These are phyloP conservation scores for Euphrasia confusa DNA, from an alignment of 257 asterid genomes.

Conservation along the genomic window DNA sequence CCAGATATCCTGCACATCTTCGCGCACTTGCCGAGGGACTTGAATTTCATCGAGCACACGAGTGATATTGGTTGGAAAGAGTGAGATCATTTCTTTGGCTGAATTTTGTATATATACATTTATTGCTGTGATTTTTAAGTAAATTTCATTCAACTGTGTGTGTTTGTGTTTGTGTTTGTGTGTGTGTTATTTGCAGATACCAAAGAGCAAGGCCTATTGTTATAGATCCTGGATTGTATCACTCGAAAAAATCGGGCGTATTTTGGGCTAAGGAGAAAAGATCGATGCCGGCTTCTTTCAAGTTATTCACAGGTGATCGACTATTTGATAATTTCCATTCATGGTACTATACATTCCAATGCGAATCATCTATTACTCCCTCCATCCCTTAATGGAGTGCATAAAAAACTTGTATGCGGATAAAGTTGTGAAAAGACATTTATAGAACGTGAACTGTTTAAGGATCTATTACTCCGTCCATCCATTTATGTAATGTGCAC, in stretches of 20 bases:
- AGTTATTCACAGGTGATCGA: slow-evolving; percentile 66
- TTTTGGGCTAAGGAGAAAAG: slow-evolving; percentile 98
- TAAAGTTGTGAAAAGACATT: too few species aligned
- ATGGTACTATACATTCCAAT: neutral
- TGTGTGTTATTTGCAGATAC: slow-evolving; percentile 43
- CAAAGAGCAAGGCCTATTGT: slow-evolving; percentile 81
- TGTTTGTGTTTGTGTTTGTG: neutral
- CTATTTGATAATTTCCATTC: neutral
- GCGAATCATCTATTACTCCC: too few species aligned
- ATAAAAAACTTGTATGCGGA: too few species aligned
- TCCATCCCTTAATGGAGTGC: too few species aligned
- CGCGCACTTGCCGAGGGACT: slow-evolving; percentile 94
- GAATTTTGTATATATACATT: neutral
- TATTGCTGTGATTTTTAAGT: too few species aligned
- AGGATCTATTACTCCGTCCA: too few species aligned
- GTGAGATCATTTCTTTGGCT: slow-evolving; percentile 60
- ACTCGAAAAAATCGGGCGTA: slow-evolving; percentile 79
- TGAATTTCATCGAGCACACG: slow-evolving; percentile 93
- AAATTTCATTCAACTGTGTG: neutral
- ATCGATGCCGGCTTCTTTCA: slow-evolving; percentile 83
- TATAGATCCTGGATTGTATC: slow-evolving; percentile 88
- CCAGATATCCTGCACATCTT: slow-evolving; percentile 91
- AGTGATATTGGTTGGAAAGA: slow-evolving; percentile 97
- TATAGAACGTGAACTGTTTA: too few species aligned
- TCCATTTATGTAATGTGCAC: too few species aligned